A percentile compares a stretch with the other conserved stretches of the same genome.
Evolutionary conservation across 73 alveolate species (phyloP).

Genomic region (Diophrys appendiculata): DNA sequence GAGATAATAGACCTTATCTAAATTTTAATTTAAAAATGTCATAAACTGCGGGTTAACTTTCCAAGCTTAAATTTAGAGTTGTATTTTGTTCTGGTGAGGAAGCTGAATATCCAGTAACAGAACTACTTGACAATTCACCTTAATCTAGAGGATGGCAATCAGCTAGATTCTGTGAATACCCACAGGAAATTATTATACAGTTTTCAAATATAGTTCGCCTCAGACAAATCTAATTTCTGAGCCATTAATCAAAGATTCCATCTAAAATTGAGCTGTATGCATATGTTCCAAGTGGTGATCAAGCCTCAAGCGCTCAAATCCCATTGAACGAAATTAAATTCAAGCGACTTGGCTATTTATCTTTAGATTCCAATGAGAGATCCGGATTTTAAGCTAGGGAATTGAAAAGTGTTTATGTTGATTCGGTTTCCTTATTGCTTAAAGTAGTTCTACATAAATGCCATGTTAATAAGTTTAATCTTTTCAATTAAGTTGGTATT

Average conservation of each 20-base stretch:
- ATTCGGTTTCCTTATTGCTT: slow-evolving; percentile 75
- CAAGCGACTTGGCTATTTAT: slow-evolving; percentile 96
- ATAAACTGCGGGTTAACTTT: slow-evolving; percentile 3
- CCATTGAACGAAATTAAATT: slow-evolving; percentile 89
- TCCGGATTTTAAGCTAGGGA: slow-evolving; percentile 98
- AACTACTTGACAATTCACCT: slow-evolving; percentile 87
- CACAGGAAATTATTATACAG: slow-evolving; percentile 88
- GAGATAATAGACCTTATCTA: too few relatives aligned
- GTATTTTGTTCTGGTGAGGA: slow-evolving; percentile 96
- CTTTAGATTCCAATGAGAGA: slow-evolving; percentile 97
- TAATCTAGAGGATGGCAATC: slow-evolving; percentile 93
- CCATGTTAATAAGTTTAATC: slow-evolving; percentile 83
- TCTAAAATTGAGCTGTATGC: slow-evolving; percentile 90
- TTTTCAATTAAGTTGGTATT: slow-evolving; percentile 83
- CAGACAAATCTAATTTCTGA: slow-evolving; percentile 90
- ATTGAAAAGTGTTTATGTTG: slow-evolving; percentile 90
- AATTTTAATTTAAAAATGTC: slow-evolving; percentile 27
- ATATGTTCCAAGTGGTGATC: slow-evolving; percentile 86
- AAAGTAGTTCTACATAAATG: slow-evolving; percentile 87
- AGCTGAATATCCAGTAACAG: slow-evolving; percentile 90
- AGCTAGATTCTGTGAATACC: slow-evolving; percentile 93
- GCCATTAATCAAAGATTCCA: slow-evolving; percentile 93
- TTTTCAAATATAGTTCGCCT: slow-evolving; percentile 88
- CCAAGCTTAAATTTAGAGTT: slow-evolving; percentile 86
- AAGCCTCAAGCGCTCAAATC: slow-evolving; percentile 69